Base-by-base conservation (phyloP, 768 basidiomycete genomes). In the Agrocybe chaxingu region DNA sequence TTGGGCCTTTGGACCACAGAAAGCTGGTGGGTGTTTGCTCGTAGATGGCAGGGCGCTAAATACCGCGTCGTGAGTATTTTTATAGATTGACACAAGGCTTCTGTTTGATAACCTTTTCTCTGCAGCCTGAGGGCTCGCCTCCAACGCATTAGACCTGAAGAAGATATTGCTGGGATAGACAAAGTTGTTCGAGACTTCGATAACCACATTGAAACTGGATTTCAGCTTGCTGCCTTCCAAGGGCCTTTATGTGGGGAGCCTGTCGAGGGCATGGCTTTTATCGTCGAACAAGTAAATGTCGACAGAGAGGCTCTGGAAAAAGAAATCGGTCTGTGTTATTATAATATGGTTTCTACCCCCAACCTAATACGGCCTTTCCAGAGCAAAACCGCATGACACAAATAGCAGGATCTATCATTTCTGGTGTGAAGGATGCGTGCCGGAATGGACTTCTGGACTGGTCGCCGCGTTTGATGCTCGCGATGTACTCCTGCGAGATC, bases 401-500 rank as follows among this genome's bases (percentile, higher is more conserved):
- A 61, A 82, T 94, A 19, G 85, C 88, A 1, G 97, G 97, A 10
- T 94, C 94, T 2, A 73, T 97, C 42, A 93, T 96, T 55, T 89
- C 97, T 3, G 80, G 85, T 3, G 84, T 92, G 36, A 82, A 87
- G 65, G 97, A 99, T 58, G 86, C 92, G 0, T 98, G 94, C 64
- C 81, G 90, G 52, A 87, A 84, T 56, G 94, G 89, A 0, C 65
- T 99, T 50, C 72, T 98, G 40, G 97, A 98, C 67, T 99, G 97
- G 97, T 98, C 95, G 1, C 97, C 97, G 10, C 78, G 97, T 50
- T 78, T 99, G 57, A 91, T 95, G 84, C 73, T 99, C 57, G 97
- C 97, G 0, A 98, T 98, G 93, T 99, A 99, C 66, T 87, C 89
- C 9, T 99, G 96, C 67, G 95, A 98, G 62, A 98, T 99, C 47